A percentile compares a stretch with the other conserved stretches of the same genome.
Evolutionary conservation across 352 stramenopile genomes (phyloP).

Genomic region (Phytophthora idaei): DNA sequence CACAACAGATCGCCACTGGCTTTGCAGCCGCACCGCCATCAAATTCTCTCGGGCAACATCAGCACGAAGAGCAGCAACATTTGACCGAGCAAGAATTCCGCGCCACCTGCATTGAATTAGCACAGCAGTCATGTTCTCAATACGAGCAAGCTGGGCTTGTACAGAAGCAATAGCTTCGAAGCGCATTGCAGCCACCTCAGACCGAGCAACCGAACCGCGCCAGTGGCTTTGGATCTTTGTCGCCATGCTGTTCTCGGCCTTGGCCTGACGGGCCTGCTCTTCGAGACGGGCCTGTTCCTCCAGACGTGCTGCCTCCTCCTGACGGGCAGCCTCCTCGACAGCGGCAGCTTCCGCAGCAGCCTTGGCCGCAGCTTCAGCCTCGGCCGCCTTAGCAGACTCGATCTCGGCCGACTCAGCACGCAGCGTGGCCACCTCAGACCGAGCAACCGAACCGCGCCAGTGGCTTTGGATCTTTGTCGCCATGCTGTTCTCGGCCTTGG

Average conservation of each 20-base stretch:
- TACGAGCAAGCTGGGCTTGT: conserved; percentile 20
- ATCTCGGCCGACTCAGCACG: conserved; percentile 5
- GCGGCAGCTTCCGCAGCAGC: background rate
- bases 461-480: conserved; percentile 38
- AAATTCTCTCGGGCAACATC: conserved; percentile 4
- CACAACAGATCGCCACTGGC: conserved; percentile 17
- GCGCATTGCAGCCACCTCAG: conserved; percentile 11
- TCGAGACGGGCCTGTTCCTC: conserved; percentile 11
- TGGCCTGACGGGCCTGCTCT: conserved; percentile 11
- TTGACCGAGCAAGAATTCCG: conserved; percentile 7
- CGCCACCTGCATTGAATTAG: conserved; percentile 48
- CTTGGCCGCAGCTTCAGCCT: conserved; percentile 1
- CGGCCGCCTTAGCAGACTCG: conserved; percentile 1
- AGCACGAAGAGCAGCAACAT: background rate
- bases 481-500: background rate
- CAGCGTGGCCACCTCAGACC: conserved; percentile 15
- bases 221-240: conserved; percentile 41
- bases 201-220: conserved; percentile 25
- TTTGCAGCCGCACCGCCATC: conserved; percentile 25
- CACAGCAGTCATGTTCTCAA: conserved; percentile 37
- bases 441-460: conserved; percentile 30
- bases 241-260: conserved; percentile 20
- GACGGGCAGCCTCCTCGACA: background rate
- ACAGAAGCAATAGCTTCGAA: conserved; percentile 30
- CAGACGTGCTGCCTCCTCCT: conserved; percentile 7